These are phyloP conservation scores for Apophysomyces sp. DNA, from an alignment of 371 early-diverging fungal species.

Conservation along the genomic window DNA sequence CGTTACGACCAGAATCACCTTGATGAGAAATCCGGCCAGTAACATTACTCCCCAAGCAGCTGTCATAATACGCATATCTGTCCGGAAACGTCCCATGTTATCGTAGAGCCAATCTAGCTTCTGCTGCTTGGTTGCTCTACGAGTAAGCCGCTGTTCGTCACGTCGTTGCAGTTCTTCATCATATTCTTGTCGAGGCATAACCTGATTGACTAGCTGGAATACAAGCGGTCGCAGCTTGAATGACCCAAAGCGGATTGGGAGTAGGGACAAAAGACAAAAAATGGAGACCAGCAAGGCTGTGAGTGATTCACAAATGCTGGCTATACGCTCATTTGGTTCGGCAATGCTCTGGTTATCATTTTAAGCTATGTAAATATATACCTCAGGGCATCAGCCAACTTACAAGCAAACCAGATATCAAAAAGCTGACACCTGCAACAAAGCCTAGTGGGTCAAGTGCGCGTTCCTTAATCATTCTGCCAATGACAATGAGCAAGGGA, in stretches of 20 bases:
- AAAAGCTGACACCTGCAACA: conserved; percentile 31
- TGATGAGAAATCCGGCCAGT: conserved; percentile 34
- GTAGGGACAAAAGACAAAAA: conserved; percentile 33
- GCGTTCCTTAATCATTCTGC: conserved; percentile 25
- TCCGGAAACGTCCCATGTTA: conserved; percentile 38
- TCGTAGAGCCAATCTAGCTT: conserved; percentile 30
- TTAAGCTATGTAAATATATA: neutral
- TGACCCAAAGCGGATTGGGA: conserved; percentile 36
- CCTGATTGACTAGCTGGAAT: conserved; percentile 38
- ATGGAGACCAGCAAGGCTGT: conserved; percentile 32
- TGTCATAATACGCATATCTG: conserved; percentile 48
- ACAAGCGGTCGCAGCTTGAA: conserved; percentile 34
- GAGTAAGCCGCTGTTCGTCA: conserved; percentile 20
- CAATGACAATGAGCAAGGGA: conserved; percentile 30
- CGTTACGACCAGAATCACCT: conserved; percentile 36
- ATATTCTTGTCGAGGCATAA: conserved; percentile 36
- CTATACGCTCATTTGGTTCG: conserved; percentile 27
- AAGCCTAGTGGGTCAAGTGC: conserved; percentile 28
- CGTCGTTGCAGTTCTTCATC: conserved; percentile 20
- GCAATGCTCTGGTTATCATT: conserved; percentile 35
- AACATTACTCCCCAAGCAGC: conserved; percentile 40
- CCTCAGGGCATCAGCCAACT: neutral
- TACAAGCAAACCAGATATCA: conserved; percentile 35
- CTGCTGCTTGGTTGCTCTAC: conserved; percentile 10
- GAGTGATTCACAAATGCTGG: conserved; percentile 37